Base-by-base conservation (phyloP, 495 filamentous ascomycete species). In the Daldinia loculata region DNA sequence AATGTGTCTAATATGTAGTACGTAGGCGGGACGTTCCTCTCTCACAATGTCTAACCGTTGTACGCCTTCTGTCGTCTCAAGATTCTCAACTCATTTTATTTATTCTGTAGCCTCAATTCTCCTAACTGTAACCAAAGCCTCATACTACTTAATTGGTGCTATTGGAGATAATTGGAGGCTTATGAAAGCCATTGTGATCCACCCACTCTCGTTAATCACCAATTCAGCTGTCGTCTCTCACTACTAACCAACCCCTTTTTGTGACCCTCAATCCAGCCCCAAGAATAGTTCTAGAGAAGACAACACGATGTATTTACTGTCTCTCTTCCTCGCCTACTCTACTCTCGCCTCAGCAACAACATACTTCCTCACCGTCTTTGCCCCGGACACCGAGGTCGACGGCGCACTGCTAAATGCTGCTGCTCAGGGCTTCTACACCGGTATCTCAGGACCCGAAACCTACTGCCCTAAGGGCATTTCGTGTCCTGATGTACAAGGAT, bases 401-500 rank as follows among this genome's bases (percentile, higher is more conserved):
- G 71, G 69, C 11, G 30, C 58, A 2, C 1, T 63, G 1, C 48
- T 77, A 3, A 69, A 77, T 27, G 76, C 76, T 11, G 68, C 63
- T n/a, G 53, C 57, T 4, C 45, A 68, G 15, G 57, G 63, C 4
- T 77, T 77, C 43, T 69, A 70, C 56, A 36, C 71, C 0, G 68
- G 74, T 7, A 63, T 63, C 26, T 52, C 57, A 3, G 68, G 71
- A 3, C 76, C 74, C 1, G 26, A 48, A 3, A 76, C 70, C 0
- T 70, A 51, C 58, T 77, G 74, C 32, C 76, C 74, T 30, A 9
- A 56, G 0, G 61, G 38, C 36, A 43, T 62, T 3, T 4, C 17
- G 4, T 77, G 74, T 41, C 74, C 76, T 6, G 11, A 56, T 1
- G 66, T 76, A 0, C 36, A 61, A 27, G 71, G 74, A 19, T 74